A percentile compares a stretch with the other conserved stretches of the same genome.
Evolutionary conservation across 2,329 filamentous ascomycete genomes (phyloP).

Genomic region (Fusarium cyanostomum): DNA sequence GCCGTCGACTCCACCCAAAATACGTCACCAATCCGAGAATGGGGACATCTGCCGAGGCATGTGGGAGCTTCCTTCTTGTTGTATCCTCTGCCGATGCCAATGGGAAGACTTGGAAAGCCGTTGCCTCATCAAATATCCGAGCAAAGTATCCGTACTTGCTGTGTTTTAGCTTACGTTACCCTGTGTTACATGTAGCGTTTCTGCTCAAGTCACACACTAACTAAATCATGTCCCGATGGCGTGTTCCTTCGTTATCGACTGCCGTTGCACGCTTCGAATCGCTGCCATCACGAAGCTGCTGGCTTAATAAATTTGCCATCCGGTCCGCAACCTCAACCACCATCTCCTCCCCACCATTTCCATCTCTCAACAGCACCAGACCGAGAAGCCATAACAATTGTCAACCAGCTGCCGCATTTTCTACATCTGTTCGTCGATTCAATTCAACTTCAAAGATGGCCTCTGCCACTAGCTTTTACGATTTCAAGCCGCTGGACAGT

Average conservation of each 20-base stretch:
- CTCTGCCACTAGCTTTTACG: conserved; percentile 70
- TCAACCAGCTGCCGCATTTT: conserved; percentile 6
- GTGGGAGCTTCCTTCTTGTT: conserved; percentile 8
- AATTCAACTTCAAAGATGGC: conserved; percentile 47
- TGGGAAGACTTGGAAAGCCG: background rate
- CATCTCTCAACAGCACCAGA: conserved; percentile 26
- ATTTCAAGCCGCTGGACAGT: conserved; percentile 87
- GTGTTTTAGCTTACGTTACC: background rate
- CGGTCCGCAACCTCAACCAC: conserved; percentile 8
- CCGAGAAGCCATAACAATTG: background rate
- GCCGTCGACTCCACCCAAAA: conserved; percentile 31
- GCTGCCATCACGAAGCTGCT: conserved; percentile 11
- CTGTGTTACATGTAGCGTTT: background rate
- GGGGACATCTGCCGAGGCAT: conserved; percentile 37
- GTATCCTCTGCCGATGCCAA: background rate
- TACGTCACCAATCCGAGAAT: conserved; percentile 37
- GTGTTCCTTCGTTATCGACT: conserved; percentile 16
- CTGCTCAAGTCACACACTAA: background rate
- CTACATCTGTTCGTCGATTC: conserved; percentile 7
- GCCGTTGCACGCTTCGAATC: background rate
- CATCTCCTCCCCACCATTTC: conserved; percentile 22
- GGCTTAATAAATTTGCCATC: conserved; percentile 32
- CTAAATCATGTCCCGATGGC: conserved; percentile 18
- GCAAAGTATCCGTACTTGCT: conserved; percentile 7
- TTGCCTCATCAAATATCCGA: background rate